phyloP scores from a whole-genome alignment of 208 protist genomes.

The Leptomonas pyrrhocoris region DNA sequence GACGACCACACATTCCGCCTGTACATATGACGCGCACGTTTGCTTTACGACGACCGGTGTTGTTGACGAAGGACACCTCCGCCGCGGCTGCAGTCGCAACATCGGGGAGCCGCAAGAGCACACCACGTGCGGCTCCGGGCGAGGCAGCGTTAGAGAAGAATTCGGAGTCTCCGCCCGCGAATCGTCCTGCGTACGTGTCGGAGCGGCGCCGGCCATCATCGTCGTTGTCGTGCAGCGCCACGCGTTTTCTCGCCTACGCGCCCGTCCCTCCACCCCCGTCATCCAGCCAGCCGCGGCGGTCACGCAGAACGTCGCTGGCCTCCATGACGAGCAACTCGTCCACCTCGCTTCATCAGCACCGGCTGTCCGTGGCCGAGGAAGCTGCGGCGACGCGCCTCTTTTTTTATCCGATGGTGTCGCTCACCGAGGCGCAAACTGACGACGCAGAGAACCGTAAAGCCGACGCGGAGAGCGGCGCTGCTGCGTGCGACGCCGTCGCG shows the following conservation, averaged over 20 bases:
- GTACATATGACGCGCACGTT: slow-evolving; percentile 24
- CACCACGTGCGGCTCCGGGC: not conserved
- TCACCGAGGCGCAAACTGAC: not conserved
- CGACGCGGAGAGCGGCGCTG: not conserved
- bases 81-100: not conserved
- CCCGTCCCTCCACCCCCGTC: slow-evolving; percentile 9
- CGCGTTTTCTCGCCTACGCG: slow-evolving; percentile 8
- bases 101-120: not conserved
- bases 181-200: not conserved
- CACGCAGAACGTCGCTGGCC: slow-evolving; percentile 12
- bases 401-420: slow-evolving; percentile 20
- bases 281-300: slow-evolving; percentile 9
- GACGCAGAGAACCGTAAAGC: not conserved
- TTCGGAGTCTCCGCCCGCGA: not conserved
- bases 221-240: not conserved
- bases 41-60: slow-evolving; percentile 23
- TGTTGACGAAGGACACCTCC: slow-evolving; percentile 22
- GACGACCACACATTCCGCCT: not conserved
- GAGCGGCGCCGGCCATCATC: not conserved
- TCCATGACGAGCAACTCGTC: slow-evolving; percentile 28
- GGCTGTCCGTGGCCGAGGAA: slow-evolving; percentile 13
- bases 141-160: not conserved
- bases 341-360: not conserved
- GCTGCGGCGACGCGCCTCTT: slow-evolving; percentile 13
- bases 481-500: not conserved